Evolutionary conservation across 257 asterid genomes (phyloP).

Genomic region (Ajuga chamaepitys): DNA sequence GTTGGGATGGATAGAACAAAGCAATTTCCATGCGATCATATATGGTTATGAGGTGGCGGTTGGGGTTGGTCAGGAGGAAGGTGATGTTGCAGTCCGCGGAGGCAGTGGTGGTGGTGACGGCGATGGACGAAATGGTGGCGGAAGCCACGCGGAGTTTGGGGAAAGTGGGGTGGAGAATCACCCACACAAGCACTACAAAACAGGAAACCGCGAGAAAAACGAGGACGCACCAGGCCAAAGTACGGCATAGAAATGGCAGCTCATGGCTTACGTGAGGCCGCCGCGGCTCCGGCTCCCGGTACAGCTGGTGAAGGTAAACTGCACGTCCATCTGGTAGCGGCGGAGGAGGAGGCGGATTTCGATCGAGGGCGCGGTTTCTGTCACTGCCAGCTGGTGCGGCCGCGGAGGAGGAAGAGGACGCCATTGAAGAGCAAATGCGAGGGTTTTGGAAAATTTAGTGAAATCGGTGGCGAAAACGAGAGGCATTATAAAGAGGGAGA

Average conservation of each 20-base stretch:
- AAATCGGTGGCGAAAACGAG: conserved; percentile 8
- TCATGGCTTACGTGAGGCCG: conserved; percentile 2
- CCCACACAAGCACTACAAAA: conserved; percentile 12
- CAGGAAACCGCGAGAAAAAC: neutral
- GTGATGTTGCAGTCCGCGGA: conserved; percentile 29
- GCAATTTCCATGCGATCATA: conserved; percentile 24
- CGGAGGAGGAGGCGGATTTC: neutral
- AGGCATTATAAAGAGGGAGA: conserved; percentile 18
- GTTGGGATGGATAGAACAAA: conserved; percentile 14
- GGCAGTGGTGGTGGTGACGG: conserved; percentile 2
- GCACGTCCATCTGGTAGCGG: neutral
- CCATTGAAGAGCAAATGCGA: neutral
- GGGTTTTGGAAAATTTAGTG: neutral
- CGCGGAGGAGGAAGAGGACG: conserved; percentile 18
- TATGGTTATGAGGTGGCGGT: conserved; percentile 18
- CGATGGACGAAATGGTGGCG: conserved; percentile 19
- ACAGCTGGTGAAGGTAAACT: conserved; percentile 13
- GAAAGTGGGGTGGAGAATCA: conserved; percentile 19
- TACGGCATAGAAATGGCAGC: conserved; percentile 2
- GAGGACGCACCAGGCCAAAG: neutral
- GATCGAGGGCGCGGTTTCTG: neutral
- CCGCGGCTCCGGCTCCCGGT: conserved; percentile 9
- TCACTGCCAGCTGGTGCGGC: neutral
- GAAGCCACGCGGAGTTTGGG: conserved; percentile 25
- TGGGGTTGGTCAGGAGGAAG: conserved; percentile 29